These are phyloP conservation scores for Friedmanniomyces endolithicus DNA, from an alignment of 495 filamentous ascomycete genomes.

Conservation along the genomic window DNA sequence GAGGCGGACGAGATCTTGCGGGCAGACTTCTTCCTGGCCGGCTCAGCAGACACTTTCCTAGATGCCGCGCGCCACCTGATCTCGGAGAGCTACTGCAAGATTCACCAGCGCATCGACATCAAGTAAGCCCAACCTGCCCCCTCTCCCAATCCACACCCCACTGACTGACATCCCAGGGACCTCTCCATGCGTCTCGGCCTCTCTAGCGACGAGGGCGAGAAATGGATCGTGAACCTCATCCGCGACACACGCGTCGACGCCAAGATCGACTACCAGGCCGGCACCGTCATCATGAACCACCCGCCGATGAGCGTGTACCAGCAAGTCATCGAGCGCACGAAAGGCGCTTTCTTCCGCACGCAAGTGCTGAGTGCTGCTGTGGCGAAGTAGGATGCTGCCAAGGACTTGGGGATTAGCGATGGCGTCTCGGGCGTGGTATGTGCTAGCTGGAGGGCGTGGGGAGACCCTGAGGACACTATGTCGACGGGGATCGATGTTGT, in stretches of 20 bases:
- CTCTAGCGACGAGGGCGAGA: constrained; percentile 88
- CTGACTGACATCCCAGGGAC: constrained; percentile 43
- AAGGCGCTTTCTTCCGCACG: constrained; percentile 78
- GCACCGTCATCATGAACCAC: constrained; percentile 99
- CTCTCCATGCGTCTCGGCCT: constrained; percentile 80
- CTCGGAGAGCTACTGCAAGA: constrained; percentile 98
- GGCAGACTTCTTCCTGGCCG: constrained; percentile 88
- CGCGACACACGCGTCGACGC: constrained; percentile 93
- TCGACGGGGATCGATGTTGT: too few relatives aligned
- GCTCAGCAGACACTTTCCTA: constrained; percentile 76
- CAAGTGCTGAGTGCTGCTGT: constrained; percentile 33
- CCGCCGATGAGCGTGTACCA: constrained; percentile 96
- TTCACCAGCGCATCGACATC: constrained; percentile 95
- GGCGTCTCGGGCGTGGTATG: not conserved
- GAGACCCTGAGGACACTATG: not conserved
- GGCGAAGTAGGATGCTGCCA: constrained; percentile 25
- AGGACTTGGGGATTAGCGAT: not conserved
- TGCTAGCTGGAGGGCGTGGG: not conserved
- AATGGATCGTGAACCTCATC: constrained; percentile 99
- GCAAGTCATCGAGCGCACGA: constrained; percentile 94
- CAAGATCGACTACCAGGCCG: constrained; percentile 98
- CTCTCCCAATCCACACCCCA: not conserved
- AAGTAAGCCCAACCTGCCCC: constrained; percentile 53
- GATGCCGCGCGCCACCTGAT: constrained; percentile 91
- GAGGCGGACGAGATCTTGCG: constrained; percentile 86